Evolutionary conservation across 441 rosid genomes (phyloP).

Genomic region (Adansonia rubrostipa): DNA sequence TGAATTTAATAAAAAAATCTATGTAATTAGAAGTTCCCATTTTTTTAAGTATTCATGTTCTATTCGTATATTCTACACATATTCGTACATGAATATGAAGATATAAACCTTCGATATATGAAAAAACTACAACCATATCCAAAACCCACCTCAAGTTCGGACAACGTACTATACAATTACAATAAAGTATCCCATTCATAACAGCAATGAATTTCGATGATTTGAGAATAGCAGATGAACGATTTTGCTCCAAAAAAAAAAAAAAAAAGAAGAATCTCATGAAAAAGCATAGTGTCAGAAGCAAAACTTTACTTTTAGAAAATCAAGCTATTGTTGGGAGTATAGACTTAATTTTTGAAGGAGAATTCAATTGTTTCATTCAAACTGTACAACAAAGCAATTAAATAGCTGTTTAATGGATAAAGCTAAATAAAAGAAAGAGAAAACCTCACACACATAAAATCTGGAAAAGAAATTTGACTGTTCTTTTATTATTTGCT

Average conservation of each 20-base stretch:
- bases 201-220: not conserved
- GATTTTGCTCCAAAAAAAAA: not conserved
- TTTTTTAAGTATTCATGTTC: no score
- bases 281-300: not conserved
- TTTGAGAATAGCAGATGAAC: not conserved
- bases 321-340: not conserved
- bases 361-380: not conserved
- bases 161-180: not conserved
- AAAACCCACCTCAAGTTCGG: no score
- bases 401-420: not conserved
- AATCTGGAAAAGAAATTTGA: not conserved
- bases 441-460: not conserved
- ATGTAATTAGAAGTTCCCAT: no score
- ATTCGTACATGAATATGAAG: no score
- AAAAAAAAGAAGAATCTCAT: not conserved
- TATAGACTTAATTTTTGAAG: not conserved
- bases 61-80: no score
- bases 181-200: not conserved
- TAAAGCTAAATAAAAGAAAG: not conserved
- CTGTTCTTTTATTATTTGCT: not conserved
- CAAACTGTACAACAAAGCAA: not conserved
- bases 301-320: not conserved
- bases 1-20: not conserved
- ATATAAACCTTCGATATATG: no score
- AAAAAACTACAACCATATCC: no score